Conservation (phyloP, 106 monocot genomes). For the Chionographis japonica region DNA sequence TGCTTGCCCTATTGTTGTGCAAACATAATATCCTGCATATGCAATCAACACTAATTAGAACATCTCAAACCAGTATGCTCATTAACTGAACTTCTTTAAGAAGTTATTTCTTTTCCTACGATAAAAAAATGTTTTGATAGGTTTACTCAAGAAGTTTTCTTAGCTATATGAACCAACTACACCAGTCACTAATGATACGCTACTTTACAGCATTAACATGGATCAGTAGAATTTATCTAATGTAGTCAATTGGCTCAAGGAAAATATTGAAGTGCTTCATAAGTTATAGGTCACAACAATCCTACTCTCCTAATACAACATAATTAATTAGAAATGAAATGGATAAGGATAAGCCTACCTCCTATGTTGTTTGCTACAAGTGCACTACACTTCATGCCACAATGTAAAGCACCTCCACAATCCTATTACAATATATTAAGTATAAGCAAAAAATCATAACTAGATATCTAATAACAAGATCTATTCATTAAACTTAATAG, state of each 20-base stretch:
- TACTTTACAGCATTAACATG: no score
- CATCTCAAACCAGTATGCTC: neutral
- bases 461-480: neutral
- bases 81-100: neutral
- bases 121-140: no score
- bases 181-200: no score
- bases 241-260: no score
- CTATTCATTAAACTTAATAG: no score
- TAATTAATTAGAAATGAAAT: neutral
- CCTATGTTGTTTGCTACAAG: constrained; percentile 52
- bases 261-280: no score
- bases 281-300: neutral
- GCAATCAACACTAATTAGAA: constrained; percentile 6
- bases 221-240: no score
- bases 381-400: constrained; percentile 78
- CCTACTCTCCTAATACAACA: neutral
- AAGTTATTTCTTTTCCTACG: no score
- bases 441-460: no score
- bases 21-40: constrained; percentile 80
- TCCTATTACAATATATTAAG: constrained; percentile 31
- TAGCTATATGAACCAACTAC: no score
- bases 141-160: no score
- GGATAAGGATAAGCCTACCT: constrained; percentile 29
- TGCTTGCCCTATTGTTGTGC: constrained; percentile 48
- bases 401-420: constrained; percentile 70